Evolutionary conservation across 108 stramenopile genomes (phyloP).

Genomic region (Pinguiococcus pyrenoidosus): DNA sequence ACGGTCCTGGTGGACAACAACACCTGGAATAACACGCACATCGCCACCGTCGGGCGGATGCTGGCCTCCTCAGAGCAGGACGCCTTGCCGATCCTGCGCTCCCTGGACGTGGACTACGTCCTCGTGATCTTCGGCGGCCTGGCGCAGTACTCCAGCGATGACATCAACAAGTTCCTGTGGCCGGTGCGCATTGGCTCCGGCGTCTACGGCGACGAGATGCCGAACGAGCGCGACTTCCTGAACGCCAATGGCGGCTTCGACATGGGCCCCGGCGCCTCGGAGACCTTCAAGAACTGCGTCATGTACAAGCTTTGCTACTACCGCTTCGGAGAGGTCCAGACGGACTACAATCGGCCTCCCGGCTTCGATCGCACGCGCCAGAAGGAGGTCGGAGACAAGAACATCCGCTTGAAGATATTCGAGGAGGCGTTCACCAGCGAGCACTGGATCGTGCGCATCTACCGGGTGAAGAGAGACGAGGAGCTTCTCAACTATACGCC

Average conservation of each 20-base stretch:
- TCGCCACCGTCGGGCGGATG: conserved; percentile 83
- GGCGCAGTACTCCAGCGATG: conserved; percentile 56
- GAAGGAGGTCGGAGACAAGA: conserved; percentile 32
- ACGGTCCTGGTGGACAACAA: conserved; percentile 95
- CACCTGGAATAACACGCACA: conserved; percentile 98
- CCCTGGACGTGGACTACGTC: conserved; percentile 84
- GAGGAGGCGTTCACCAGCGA: conserved; percentile 78
- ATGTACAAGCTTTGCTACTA: conserved; percentile 75
- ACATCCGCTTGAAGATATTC: conserved; percentile 40
- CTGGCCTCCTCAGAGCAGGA: conserved; percentile 71
- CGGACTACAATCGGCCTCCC: conserved; percentile 30
- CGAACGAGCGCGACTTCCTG: conserved; percentile 77
- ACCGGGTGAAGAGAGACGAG: conserved; percentile 69
- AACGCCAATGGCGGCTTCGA: conserved; percentile 57
- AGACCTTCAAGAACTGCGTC: conserved; percentile 71
- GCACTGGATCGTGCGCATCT: conserved; percentile 95
- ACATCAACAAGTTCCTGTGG: conserved; percentile 89
- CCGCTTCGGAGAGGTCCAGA: conserved; percentile 44
- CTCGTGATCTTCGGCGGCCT: conserved; percentile 72
- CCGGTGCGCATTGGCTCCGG: conserved; percentile 89
- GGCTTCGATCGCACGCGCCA: conserved; percentile 37
- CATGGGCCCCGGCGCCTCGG: conserved; percentile 68
- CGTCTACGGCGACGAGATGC: conserved; percentile 90
- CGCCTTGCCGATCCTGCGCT: conserved; percentile 80
- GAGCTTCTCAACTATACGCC: too few relatives aligned